These are phyloP conservation scores for Xylaria sp. DNA, from an alignment of 2,329 filamentous ascomycete species.

Conservation along the genomic window DNA sequence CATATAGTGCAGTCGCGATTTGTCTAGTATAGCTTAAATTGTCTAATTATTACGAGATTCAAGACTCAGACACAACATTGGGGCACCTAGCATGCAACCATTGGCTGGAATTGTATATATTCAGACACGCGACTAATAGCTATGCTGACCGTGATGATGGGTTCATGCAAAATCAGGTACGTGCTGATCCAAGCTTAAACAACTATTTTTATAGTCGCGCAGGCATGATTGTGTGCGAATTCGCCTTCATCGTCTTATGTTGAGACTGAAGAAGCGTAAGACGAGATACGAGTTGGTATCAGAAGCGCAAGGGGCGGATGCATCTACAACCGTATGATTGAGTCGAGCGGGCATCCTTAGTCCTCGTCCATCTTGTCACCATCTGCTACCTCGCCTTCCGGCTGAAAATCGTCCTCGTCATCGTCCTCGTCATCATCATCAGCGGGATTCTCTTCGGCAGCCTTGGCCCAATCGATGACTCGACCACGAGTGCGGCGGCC, in stretches of 20 bases:
- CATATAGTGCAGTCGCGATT: background rate
- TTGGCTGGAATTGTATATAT: conserved; percentile 23
- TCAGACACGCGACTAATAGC: conserved; percentile 23
- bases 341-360: conserved; percentile 30
- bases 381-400: conserved; percentile 62
- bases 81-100: background rate
- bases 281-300: conserved; percentile 9
- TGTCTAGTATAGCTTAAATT: background rate
- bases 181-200: conserved; percentile 25
- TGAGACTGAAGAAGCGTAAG: conserved; percentile 2
- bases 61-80: background rate
- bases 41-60: background rate
- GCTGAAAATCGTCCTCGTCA: conserved; percentile 75
- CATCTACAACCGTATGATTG: conserved; percentile 1
- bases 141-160: conserved; percentile 8
- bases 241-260: conserved; percentile 12
- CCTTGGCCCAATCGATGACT: conserved; percentile 92
- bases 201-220: conserved; percentile 18
- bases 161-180: conserved; percentile 12
- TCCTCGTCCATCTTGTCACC: conserved; percentile 77
- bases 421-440: conserved; percentile 81
- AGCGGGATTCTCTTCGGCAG: conserved; percentile 78
- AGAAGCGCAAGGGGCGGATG: background rate
- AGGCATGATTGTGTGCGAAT: conserved; percentile 11
- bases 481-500: conserved; percentile 90